phyloP scores from a whole-genome alignment of 768 basidiomycete species.

The Dioszegia hungarica region DNA sequence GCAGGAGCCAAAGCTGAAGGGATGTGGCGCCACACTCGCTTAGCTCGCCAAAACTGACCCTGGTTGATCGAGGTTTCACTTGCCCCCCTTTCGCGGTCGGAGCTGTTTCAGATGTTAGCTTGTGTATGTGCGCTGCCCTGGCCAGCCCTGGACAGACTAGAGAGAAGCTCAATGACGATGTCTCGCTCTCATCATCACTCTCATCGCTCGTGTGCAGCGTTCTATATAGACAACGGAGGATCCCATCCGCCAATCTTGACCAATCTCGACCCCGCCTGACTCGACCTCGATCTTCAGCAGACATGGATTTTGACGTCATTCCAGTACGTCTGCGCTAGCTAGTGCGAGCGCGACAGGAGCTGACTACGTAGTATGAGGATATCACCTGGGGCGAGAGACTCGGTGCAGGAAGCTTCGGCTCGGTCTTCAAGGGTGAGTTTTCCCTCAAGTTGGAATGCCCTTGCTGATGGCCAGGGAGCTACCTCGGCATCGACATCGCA shows the following conservation, averaged over 20 bases:
- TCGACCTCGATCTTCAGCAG: neutral
- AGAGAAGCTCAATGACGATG: neutral
- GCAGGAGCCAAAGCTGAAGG: neutral
- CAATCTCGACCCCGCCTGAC: neutral
- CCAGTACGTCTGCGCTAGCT: slow-evolving; percentile 23
- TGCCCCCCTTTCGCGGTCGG: no score
- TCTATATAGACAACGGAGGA: no score
- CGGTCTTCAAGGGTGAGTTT: slow-evolving; percentile 42
- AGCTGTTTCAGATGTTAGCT: neutral
- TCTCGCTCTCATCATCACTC: neutral
- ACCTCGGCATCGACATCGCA: slow-evolving; percentile 92
- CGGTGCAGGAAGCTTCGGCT: slow-evolving; percentile 45
- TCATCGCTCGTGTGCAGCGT: neutral
- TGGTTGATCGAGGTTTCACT: no score
- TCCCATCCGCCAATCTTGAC: no score
- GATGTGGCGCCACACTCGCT: neutral
- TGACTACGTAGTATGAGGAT: slow-evolving; percentile 35
- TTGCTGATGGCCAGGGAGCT: slow-evolving; percentile 56
- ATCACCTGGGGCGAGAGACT: slow-evolving; percentile 43
- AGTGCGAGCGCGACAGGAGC: neutral
- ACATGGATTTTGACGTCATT: slow-evolving; percentile 41
- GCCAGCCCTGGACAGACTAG: neutral
- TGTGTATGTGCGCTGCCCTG: neutral
- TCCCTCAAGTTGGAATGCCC: neutral
- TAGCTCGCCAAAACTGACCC: slow-evolving; percentile 3